phyloP scores from a whole-genome alignment of 495 filamentous ascomycete species.

The Podospora pseudopauciseta region DNA sequence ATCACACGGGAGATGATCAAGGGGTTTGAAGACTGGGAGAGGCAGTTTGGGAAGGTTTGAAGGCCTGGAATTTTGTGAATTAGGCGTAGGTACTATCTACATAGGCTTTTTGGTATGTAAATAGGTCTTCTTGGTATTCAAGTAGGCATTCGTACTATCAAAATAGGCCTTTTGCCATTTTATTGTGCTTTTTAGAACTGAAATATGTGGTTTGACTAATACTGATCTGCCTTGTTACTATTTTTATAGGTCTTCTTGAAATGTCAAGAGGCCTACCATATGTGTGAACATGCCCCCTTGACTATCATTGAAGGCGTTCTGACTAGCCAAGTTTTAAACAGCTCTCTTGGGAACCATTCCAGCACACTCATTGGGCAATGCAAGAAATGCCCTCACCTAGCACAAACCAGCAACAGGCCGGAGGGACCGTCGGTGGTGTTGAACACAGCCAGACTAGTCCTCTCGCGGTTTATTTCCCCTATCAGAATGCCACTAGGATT shows the following conservation, averaged over 20 bases:
- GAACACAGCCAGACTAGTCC: background rate
- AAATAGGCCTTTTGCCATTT: too few relatives aligned
- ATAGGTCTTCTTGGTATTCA: too few relatives aligned
- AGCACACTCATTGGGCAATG: background rate
- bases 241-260: too few relatives aligned
- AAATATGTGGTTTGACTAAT: too few relatives aligned
- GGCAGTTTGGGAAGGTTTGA: slow-evolving; percentile 36
- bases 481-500: background rate
- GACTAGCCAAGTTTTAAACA: background rate
- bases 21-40: slow-evolving; percentile 65
- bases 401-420: background rate
- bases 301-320: too few relatives aligned
- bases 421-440: background rate
- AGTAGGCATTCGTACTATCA: too few relatives aligned
- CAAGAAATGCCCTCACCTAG: background rate
- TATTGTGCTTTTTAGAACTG: too few relatives aligned
- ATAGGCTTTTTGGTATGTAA: background rate
- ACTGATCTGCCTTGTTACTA: too few relatives aligned
- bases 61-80: background rate
- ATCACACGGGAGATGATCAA: slow-evolving; percentile 63
- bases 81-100: background rate
- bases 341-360: background rate
- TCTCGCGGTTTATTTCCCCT: background rate
- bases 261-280: too few relatives aligned
- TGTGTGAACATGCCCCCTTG: too few relatives aligned